Evolutionary conservation across 441 rosid genomes (phyloP), one percentile per base, ranked within the genome.

Genomic region (Manihot esculenta): DNA sequence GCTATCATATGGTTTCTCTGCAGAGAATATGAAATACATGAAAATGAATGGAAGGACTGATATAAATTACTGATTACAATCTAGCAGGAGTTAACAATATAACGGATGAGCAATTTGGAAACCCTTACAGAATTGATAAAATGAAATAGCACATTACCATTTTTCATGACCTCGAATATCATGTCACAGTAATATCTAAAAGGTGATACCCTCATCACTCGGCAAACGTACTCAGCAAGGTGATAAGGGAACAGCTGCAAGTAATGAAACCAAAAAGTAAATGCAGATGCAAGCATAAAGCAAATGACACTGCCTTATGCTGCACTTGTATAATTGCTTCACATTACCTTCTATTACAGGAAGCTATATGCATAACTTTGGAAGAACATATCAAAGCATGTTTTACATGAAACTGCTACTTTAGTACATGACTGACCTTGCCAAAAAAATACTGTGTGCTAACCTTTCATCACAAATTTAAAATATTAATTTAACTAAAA

Each of bases 1-100:
- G 83, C 97, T 95, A 81, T 95, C 99, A 79, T 95, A 95, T 64
- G 98, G 98, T 88, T 95, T 96, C 88, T 95, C 99, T 95, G 96
- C 73, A 73, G 67, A 79, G 45, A 83, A 82, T 55, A 64, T 20
- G 66, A 78, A 76, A 74, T 33, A 65, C 51, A 81, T 72, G 68
- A 73, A 77, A 76, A 78, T 55, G 50, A 64, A 61, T 51, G 44
- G 57, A 71, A 35, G 10, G 14, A 27, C 17, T 6, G 0, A 48
- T 18, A 47, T 47, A 54, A 64, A 2, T 57, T 44, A 62, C 51
- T 14, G 42, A n/a, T 44, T 20, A 24, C 42, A 35, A 69, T 11
- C 4, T 51, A 49, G 48, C 54, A 70, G 42, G 51, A 71, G 35
- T 21, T 18, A 48, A 27, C 41, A 70, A 45, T 4, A 1, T 4